Conservation (phyloP, 331 rosid genomes). For the Acacia concinna region DNA sequence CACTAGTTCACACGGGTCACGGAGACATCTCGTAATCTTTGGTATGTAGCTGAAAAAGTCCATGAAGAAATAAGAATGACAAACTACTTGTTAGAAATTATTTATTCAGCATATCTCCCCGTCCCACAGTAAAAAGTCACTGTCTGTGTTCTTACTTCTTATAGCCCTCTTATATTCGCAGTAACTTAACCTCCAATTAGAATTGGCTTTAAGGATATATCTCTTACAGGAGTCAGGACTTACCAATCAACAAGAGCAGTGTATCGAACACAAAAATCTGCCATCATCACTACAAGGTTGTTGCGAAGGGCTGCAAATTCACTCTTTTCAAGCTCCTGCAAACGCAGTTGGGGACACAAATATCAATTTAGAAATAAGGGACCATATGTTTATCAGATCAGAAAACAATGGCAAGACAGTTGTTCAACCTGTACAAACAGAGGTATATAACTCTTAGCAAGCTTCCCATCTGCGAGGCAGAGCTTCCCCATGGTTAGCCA, state of each 20-base stretch:
- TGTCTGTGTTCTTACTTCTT: not conserved
- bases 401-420: constrained; percentile 22
- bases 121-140: not conserved
- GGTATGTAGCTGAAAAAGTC: constrained; percentile 76
- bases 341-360: constrained; percentile 26
- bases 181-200: not conserved
- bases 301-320: constrained; percentile 86
- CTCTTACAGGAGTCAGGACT: constrained; percentile 42
- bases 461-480: constrained; percentile 89
- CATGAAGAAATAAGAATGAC: constrained; percentile 35
- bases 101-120: constrained; percentile 5
- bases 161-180: not conserved
- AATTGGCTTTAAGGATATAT: constrained; percentile 7
- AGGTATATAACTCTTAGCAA: constrained; percentile 90
- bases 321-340: constrained; percentile 85
- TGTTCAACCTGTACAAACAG: constrained; percentile 79
- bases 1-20: constrained; percentile 95
- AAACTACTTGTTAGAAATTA: constrained; percentile 16
- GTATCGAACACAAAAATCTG: constrained; percentile 91
- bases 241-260: constrained; percentile 96
- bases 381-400: constrained; percentile 7
- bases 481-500: constrained; percentile 95
- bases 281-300: constrained; percentile 79
- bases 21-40: constrained; percentile 81
- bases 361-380: constrained; percentile 16